Base-by-base conservation (phyloP, 129 eudicot genomes). In the Lonicera japonica region DNA sequence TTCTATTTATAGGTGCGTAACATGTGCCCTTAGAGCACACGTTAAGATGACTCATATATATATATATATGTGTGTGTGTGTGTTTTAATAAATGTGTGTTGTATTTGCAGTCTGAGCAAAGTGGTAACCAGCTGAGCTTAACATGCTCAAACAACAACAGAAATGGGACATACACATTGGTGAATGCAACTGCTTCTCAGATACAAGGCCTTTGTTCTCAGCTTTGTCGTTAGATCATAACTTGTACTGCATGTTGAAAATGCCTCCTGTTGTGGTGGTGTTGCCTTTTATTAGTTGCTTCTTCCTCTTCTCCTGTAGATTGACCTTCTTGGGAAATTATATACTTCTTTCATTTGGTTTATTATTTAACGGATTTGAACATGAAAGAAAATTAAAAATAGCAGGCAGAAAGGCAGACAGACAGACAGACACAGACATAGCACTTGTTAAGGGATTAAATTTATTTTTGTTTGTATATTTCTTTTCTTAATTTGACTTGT, bases 151-250 rank as follows among this genome's bases (percentile, higher is more conserved):
- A 72, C 77, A 82, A 75, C 65, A 72, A 81, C 20, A 90, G 69
- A 72, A 81, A 76, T 58, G 69, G 71, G 8, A 74, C 86, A 11
- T 90, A 79, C 63, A 16, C 66, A 18, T 77, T 83, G 73, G 22
- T 66, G 48, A 66, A 82, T 58, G 81, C 86, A 61, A 79, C 77
- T 15, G 22, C 82, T 0, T 76, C 95, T 22, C 90, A 79, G 76
- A 77, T 90, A 22, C 87, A 70, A 54, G 79, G 90, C 51, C 81
- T 90, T 21, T 90, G 95, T 40, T 54, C 75, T 47, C 86, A 90
- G 80, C 85, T 90, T 53, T 86, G 97, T 72, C 51, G 89, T 64
- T 84, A 77, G 77, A 71, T 36, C 20, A 21, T 68, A n/a, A 68
- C 63, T 41, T 51, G 25, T 21, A 38, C 8, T 24, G 10, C 25